Percentiles rank a stretch among this genome's conserved stretches.
phyloP scores from a whole-genome alignment of 176 grass and related monocot genomes.

The Aegilops sharonensis region DNA sequence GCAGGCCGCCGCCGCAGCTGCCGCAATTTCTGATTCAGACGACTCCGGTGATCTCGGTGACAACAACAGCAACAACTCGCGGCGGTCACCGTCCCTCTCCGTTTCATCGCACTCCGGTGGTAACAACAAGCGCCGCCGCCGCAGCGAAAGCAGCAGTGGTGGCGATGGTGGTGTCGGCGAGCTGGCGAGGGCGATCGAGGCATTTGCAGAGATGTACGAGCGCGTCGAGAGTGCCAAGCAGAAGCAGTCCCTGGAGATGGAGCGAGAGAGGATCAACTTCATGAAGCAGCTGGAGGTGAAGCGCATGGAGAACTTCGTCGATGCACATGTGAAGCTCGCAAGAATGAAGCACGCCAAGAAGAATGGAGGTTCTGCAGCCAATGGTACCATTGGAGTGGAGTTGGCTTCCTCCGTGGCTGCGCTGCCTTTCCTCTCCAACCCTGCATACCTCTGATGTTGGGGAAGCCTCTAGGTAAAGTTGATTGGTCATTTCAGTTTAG shows the following conservation, averaged over 20 bases:
- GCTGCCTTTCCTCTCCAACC: slow-evolving; percentile 59
- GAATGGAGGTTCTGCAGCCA: slow-evolving; percentile 26
- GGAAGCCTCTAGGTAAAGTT: slow-evolving; percentile 41
- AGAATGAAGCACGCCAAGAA: slow-evolving; percentile 68
- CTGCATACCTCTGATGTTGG: slow-evolving; percentile 46
- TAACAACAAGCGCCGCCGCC: slow-evolving; percentile 26
- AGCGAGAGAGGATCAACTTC: slow-evolving; percentile 79
- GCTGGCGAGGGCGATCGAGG: slow-evolving; percentile 72
- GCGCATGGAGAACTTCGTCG: slow-evolving; percentile 85
- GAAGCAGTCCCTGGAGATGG: slow-evolving; percentile 73
- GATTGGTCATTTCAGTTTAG: not conserved
- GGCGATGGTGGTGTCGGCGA: slow-evolving; percentile 52
- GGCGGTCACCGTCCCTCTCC: slow-evolving; percentile 43
- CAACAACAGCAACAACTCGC: slow-evolving; percentile 26
- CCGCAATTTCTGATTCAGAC: slow-evolving; percentile 27
- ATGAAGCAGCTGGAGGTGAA: slow-evolving; percentile 79
- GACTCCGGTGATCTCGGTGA: slow-evolving; percentile 42
- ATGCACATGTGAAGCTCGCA: slow-evolving; percentile 80
- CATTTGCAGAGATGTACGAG: slow-evolving; percentile 91
- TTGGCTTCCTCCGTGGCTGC: slow-evolving; percentile 50
- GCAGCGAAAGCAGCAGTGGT: slow-evolving; percentile 5
- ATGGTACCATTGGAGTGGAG: slow-evolving; percentile 37
- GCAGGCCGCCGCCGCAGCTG: slow-evolving; percentile 44
- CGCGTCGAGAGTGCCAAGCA: slow-evolving; percentile 77
- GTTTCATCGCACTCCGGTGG: slow-evolving; percentile 47